A percentile compares a stretch with the other conserved stretches of the same genome.
phyloP scores from a whole-genome alignment of 768 basidiomycete genomes.

The Leccinum ochraceum region DNA sequence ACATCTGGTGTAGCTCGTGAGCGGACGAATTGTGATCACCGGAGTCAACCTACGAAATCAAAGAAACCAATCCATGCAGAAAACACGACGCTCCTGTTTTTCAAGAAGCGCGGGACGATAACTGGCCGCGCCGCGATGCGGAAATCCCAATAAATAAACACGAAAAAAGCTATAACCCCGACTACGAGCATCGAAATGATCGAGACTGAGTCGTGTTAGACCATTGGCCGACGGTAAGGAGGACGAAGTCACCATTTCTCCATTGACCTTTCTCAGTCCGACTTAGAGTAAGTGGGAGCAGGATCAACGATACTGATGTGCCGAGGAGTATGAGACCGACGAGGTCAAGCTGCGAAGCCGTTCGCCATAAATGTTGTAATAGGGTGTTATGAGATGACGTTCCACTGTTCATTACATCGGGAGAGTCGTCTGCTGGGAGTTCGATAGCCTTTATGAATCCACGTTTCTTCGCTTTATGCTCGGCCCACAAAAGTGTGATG shows the following conservation, averaged over 20 bases:
- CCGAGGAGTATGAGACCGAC: constrained; percentile 54
- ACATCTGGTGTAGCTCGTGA: constrained; percentile 40
- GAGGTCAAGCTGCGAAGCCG: constrained; percentile 44
- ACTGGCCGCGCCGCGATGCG: constrained; percentile 58
- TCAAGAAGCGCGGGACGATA: constrained; percentile 57
- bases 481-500: constrained; percentile 54
- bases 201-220: constrained; percentile 37
- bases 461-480: constrained; percentile 45
- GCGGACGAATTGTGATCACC: constrained; percentile 2
- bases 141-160: constrained; percentile 48
- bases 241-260: constrained; percentile 41
- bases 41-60: constrained; percentile 47
- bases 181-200: constrained; percentile 54
- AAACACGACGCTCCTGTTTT: constrained; percentile 58
- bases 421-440: not conserved
- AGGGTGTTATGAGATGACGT: not conserved
- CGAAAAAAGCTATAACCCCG: constrained; percentile 44
- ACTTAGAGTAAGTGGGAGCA: constrained; percentile 56
- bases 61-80: constrained; percentile 63
- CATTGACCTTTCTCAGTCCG: constrained; percentile 41
- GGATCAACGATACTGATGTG: constrained; percentile 48
- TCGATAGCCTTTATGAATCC: constrained; percentile 27
- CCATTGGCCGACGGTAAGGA: not conserved
- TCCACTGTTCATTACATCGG: not conserved
- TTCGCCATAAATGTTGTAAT: constrained; percentile 16